Evolutionary conservation across 495 filamentous ascomycete genomes (phyloP).

Genomic region (Neurospora sp.): DNA sequence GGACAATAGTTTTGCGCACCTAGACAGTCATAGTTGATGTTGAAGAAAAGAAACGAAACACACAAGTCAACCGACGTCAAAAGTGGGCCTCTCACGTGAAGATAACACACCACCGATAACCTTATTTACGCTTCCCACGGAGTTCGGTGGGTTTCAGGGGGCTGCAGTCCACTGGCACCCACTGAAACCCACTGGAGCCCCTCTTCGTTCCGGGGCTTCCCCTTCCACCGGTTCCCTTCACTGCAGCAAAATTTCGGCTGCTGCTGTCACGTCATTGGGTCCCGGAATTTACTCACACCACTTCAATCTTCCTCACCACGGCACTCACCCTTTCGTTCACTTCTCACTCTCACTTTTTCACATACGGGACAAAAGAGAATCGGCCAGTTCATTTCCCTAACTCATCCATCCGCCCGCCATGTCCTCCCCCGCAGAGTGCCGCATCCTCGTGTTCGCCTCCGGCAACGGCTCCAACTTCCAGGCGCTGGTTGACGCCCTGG

Average conservation of each 20-base stretch:
- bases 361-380: too few species aligned
- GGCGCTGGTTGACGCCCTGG: slow-evolving; percentile 71
- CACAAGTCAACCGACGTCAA: not conserved
- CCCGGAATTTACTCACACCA: not conserved
- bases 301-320: not conserved
- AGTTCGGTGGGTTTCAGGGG: not conserved
- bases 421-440: slow-evolving; percentile 12
- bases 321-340: not conserved
- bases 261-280: not conserved
- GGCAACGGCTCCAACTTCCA: slow-evolving; percentile 84
- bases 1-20: not conserved
- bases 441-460: slow-evolving; percentile 40
- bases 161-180: not conserved
- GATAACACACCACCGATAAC: not conserved
- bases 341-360: not conserved
- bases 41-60: not conserved
- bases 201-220: not conserved
- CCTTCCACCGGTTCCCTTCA: not conserved
- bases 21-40: not conserved
- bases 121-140: not conserved
- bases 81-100: not conserved
- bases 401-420: not conserved
- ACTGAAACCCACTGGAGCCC: not conserved
- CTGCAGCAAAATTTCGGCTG: not conserved
- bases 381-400: not conserved